Base-by-base conservation (phyloP, 345 rosid species). In the Sisymbrium irio region DNA sequence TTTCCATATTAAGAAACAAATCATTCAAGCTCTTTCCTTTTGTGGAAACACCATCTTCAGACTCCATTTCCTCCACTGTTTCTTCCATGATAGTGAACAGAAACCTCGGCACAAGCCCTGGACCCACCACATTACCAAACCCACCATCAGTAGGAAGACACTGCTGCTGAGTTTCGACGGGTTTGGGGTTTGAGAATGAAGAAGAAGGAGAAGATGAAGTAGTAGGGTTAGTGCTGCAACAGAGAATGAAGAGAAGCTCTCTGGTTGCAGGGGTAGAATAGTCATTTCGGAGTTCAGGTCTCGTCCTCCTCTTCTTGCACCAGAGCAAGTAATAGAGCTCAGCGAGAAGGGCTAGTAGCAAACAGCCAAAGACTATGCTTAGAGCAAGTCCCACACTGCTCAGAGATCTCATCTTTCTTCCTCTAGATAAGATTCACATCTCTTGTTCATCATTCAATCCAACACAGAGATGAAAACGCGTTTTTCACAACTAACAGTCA, bases 301-400 rank as follows among this genome's bases (percentile, higher is more conserved):
- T 83, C 46, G 84, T 71, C 36, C 83, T 20, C 75, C 89, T 87
- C 76, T 85, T 89, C 82, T 95, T 95, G 84, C 96, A 88, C 90
- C 99, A 95, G 33, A 95, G 70, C 86, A 92, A 78, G 82, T 95
- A 95, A 77, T 88, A 95, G 14, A 92, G 85, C 82, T 92, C 99
- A 28, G 83, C 97, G 11, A 88, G 65, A 20, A 95, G 89, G 80
- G 99, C 99, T 44, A 95, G 17, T 17, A 95, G 69, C 6, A 95
- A 82, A 63, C 88, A 89, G 30, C 92, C 97, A 77, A 95, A 95
- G 69, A 95, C 88, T 73, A 90, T 87, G 78, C 91, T 92, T 78
- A 95, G 75, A 39, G 93, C 99, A 80, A 95, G 95, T 12, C 97
- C 99, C 45, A 91, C 90, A 80, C 91, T 81, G 39, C 99, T 91